Evolutionary conservation across 257 asterid species (phyloP).

Genomic region (Handroanthus guayacan): DNA sequence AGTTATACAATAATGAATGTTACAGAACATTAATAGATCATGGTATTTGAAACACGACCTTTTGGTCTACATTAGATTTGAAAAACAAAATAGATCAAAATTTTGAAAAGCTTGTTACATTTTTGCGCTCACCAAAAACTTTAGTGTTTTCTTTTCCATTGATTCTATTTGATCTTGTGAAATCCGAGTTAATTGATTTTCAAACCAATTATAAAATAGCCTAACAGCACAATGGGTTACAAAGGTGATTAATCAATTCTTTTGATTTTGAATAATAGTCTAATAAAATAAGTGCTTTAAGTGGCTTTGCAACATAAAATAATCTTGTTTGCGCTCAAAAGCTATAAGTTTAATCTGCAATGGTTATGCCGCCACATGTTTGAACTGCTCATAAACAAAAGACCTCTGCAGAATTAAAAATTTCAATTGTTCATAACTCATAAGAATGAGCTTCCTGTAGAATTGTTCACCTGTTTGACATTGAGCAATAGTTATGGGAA

Average conservation of each 20-base stretch:
- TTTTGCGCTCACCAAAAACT: not conserved
- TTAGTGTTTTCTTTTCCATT: not conserved
- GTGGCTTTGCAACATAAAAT: not conserved
- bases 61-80: slow-evolving; percentile 15
- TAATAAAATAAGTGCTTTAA: not conserved
- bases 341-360: slow-evolving; percentile 19
- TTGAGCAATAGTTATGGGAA: not conserved
- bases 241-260: not conserved
- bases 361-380: not conserved
- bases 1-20: not conserved
- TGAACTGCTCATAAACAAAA: not conserved
- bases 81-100: not conserved
- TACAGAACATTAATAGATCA: not conserved
- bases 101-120: not conserved
- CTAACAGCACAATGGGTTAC: not conserved
- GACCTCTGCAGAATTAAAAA: not conserved
- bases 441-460: slow-evolving; percentile 1
- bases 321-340: slow-evolving; percentile 12
- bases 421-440: not conserved
- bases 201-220: not conserved
- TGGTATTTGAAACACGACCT: slow-evolving; percentile 1
- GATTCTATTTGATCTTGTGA: not conserved
- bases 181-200: not conserved
- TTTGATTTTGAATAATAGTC: not conserved
- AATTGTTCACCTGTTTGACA: not conserved